Evolutionary conservation across 306 rosid genomes (phyloP), one percentile per base, ranked within the genome.

Genomic region (Albizia julibrissin): DNA sequence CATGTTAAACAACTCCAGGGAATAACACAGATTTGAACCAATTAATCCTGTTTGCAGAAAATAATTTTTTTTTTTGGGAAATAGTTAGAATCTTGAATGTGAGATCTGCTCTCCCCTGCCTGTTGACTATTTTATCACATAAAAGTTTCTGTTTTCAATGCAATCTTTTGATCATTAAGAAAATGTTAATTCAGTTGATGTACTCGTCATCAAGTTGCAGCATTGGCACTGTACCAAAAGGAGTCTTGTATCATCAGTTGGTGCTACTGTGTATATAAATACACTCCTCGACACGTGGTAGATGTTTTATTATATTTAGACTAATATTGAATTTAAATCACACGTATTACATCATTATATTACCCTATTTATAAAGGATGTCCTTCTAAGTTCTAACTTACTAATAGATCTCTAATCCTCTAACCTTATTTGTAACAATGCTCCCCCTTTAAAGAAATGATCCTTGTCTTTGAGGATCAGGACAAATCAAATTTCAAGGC

Each of bases 11-110:
- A 22, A 67, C 26, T 75, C 44, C 61, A 66, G 70, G 21, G 4
- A 73, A 37, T 65, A 66, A 74, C 18, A 24, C 24, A 75, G 62
- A 59, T 33, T 75, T 74, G 10, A 19, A 24, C 70, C 66, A 68
- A 74, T 52, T 65, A 31, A 74, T 42, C 68, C 37, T 26, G 68
- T 26, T 62, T 15, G 56, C 0, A 16, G 56, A 49, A 47, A 1
- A 0, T 11, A 2, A n/a, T 2, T 21, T 54, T 54, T 22, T 54
- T 54, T 22, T 42, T 5, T 39, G 1, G 26, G 43, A 22, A 67
- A 1, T 9, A 14, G 47, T 72, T 22, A 46, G 22, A 72, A 47
- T 72, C 40, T 1, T 21, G 4, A 3, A 10, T 31, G 44, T 31
- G 44, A 31, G 12, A 72, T 47, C 8, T 16, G 40, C 19, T 27